Conservation (phyloP, 139 green algal genomes). For the Micractinium conductrix region DNA sequence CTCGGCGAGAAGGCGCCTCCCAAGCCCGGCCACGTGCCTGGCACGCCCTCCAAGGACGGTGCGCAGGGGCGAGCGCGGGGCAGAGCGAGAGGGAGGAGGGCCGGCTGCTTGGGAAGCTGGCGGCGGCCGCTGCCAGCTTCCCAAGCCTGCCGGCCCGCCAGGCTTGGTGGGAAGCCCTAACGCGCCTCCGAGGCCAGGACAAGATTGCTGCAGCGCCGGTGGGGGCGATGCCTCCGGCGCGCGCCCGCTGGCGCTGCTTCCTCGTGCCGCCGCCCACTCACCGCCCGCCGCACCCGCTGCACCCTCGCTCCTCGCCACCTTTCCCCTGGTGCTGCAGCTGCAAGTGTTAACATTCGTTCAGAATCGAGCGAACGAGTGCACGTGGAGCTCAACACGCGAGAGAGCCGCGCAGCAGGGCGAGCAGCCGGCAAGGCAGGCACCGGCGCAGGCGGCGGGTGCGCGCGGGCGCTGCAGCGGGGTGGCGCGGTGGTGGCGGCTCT, state of each 20-base stretch:
- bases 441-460: background rate
- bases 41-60: constrained; percentile 32
- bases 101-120: background rate
- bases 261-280: background rate
- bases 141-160: too few relatives aligned
- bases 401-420: background rate
- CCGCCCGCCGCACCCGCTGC: background rate
- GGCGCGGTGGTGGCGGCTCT: background rate
- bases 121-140: background rate
- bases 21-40: background rate
- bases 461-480: background rate
- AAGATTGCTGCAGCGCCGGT: too few relatives aligned
- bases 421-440: background rate
- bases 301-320: background rate
- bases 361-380: background rate
- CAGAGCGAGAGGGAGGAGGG: background rate
- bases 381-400: background rate
- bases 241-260: background rate
- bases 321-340: background rate
- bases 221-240: too few relatives aligned
- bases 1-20: background rate
- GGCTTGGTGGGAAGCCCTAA: too few relatives aligned
- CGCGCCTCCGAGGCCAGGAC: too few relatives aligned
- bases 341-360: constrained; percentile 9
- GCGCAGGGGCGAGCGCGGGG: too few relatives aligned